phyloP scores from a whole-genome alignment of 2,329 filamentous ascomycete genomes.

The Fusarium bulbicola region DNA sequence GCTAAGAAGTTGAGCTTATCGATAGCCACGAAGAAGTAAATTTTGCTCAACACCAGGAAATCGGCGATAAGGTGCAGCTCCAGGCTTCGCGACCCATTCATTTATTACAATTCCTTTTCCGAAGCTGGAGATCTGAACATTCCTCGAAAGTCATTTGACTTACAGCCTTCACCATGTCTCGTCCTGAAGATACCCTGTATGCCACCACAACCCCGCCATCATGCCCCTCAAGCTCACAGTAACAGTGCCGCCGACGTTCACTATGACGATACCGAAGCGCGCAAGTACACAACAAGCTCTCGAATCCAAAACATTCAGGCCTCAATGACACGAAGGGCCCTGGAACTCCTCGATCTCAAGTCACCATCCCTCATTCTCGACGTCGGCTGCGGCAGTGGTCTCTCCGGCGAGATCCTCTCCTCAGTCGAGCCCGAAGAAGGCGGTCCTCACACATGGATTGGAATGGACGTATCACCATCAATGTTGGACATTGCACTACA shows the following conservation, averaged over 20 bases:
- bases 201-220: constrained; percentile 43
- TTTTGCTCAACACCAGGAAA: constrained; percentile 27
- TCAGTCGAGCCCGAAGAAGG: constrained; percentile 73
- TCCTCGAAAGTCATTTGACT: neutral
- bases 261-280: constrained; percentile 94
- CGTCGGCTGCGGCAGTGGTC: constrained; percentile 93
- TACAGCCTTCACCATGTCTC: constrained; percentile 75
- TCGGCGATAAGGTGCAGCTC: constrained; percentile 12
- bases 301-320: constrained; percentile 96
- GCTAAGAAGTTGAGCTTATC: constrained; percentile 28
- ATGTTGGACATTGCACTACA: constrained; percentile 97
- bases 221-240: constrained; percentile 40
- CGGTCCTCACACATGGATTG: constrained; percentile 94
- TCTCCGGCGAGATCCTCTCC: constrained; percentile 93
- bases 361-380: constrained; percentile 90
- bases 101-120: neutral
- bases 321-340: constrained; percentile 90
- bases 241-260: constrained; percentile 90
- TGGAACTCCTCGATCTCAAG: constrained; percentile 86
- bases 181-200: constrained; percentile 93
- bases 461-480: constrained; percentile 93
- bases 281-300: constrained; percentile 96
- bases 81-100: neutral
- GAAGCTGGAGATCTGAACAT: accelerated
- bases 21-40: constrained; percentile 44